A percentile compares a stretch with the other conserved stretches of the same genome.
Evolutionary conservation across 352 stramenopile species (phyloP).

Genomic region (Pythium rishiriense): DNA sequence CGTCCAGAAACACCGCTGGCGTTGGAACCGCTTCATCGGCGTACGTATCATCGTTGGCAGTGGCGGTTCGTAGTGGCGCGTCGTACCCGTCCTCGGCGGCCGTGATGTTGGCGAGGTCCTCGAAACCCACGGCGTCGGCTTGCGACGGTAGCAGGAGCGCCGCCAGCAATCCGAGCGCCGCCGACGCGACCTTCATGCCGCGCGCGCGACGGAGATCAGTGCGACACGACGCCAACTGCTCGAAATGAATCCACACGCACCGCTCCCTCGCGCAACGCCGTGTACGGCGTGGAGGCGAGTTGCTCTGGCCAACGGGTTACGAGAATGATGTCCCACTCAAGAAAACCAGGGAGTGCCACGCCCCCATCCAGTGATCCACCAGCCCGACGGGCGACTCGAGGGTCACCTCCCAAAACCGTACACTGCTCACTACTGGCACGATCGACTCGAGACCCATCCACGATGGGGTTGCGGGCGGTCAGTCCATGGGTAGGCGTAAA

Average conservation of each 20-base stretch:
- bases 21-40: constrained; percentile 1
- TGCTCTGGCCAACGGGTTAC: too few species aligned
- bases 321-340: too few species aligned
- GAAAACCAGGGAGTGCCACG: too few species aligned
- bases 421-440: too few species aligned
- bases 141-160: not conserved
- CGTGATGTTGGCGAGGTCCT: not conserved
- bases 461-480: too few species aligned
- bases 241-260: too few species aligned
- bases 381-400: not conserved
- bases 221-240: constrained; percentile 2
- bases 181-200: constrained; percentile 1
- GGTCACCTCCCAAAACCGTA: not conserved
- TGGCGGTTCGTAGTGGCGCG: too few species aligned
- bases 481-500: too few species aligned
- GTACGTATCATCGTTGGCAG: not conserved
- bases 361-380: not conserved
- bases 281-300: not conserved
- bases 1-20: not conserved
- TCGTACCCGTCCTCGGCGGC: not conserved
- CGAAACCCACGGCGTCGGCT: not conserved
- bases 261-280: too few species aligned
- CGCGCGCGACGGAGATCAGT: not conserved
- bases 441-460: too few species aligned
- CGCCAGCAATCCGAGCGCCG: not conserved